Evolutionary conservation across 2,329 filamentous ascomycete species (phyloP).

Genomic region (Fusarium hostae): DNA sequence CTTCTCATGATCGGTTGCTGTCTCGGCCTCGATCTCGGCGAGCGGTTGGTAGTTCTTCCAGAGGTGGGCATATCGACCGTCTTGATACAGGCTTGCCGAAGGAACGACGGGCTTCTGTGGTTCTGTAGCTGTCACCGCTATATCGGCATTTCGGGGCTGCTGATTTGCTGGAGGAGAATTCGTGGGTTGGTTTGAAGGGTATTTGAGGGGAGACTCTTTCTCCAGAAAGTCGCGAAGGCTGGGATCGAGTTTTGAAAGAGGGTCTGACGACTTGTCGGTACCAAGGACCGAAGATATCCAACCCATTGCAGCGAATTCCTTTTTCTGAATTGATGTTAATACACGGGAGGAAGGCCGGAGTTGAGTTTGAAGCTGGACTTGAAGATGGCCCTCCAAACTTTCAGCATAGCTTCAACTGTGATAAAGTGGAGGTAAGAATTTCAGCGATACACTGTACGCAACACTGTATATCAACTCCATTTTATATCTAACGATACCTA

Average conservation of each 20-base stretch:
- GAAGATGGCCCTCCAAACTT: constrained; percentile 25
- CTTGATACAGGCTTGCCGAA: constrained; percentile 64
- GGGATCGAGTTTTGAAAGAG: constrained; percentile 81
- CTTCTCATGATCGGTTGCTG: constrained; percentile 81
- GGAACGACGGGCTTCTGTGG: constrained; percentile 53
- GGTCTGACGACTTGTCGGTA: constrained; percentile 61
- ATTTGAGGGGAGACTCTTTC: constrained; percentile 81
- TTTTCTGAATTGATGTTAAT: not conserved
- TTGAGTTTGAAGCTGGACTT: constrained; percentile 9
- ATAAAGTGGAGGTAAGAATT: constrained; percentile 34
- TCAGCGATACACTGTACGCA: constrained; percentile 26
- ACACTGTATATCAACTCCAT: constrained; percentile 27
- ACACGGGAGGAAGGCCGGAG: not conserved
- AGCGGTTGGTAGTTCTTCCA: constrained; percentile 92
- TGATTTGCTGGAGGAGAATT: constrained; percentile 14
- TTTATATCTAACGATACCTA: not conserved
- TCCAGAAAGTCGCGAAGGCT: constrained; percentile 86
- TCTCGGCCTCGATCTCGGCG: constrained; percentile 72
- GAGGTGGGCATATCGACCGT: constrained; percentile 80
- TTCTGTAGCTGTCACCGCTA: constrained; percentile 31
- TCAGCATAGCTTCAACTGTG: constrained; percentile 30
- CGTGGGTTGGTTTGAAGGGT: constrained; percentile 53
- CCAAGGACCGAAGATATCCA: constrained; percentile 67
- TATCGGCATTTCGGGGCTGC: constrained; percentile 11
- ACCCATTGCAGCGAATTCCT: constrained; percentile 57